phyloP scores from a whole-genome alignment of 495 filamentous ascomycete genomes.

The Pyrenula massariospora region DNA sequence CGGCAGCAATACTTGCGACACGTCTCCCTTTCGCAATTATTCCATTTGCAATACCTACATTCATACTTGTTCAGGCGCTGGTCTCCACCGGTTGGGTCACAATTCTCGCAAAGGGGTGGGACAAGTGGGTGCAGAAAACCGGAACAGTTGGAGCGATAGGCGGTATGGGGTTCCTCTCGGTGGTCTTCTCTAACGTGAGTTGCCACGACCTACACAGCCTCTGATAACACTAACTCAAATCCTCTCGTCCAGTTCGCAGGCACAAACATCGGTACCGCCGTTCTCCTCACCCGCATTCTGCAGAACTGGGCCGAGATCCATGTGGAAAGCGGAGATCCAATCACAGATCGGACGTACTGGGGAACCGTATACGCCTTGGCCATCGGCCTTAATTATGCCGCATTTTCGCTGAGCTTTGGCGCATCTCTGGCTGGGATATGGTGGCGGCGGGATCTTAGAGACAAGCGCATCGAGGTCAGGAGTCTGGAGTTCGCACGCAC shows the following conservation, averaged over 20 bases:
- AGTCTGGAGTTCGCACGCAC: constrained; percentile 47
- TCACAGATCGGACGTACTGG: constrained; percentile 51
- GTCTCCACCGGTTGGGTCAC: constrained; percentile 57
- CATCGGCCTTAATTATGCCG: constrained; percentile 55
- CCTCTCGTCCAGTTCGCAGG: constrained; percentile 44
- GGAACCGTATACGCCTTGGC: constrained; percentile 58
- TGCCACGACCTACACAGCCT: neutral
- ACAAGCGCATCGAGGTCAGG: constrained; percentile 48
- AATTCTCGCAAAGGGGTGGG: constrained; percentile 58
- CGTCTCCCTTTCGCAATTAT: constrained; percentile 51
- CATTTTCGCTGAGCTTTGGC: constrained; percentile 54
- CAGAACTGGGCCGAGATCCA: constrained; percentile 51
- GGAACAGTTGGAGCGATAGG: constrained; percentile 50
- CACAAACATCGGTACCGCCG: constrained; percentile 60
- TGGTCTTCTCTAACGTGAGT: constrained; percentile 57
- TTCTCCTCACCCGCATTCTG: constrained; percentile 52
- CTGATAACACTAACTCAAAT: constrained; percentile 4
- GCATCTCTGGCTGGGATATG: constrained; percentile 54
- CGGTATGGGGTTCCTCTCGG: constrained; percentile 57
- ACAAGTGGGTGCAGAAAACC: constrained; percentile 53
- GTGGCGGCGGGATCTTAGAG: constrained; percentile 51
- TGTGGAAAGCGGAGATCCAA: constrained; percentile 20
- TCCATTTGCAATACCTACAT: constrained; percentile 56
- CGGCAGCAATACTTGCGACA: constrained; percentile 41
- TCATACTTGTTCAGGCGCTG: constrained; percentile 54